These are phyloP conservation scores for Tylopilus balloui DNA, from an alignment of 768 basidiomycete genomes.

Conservation along the genomic window DNA sequence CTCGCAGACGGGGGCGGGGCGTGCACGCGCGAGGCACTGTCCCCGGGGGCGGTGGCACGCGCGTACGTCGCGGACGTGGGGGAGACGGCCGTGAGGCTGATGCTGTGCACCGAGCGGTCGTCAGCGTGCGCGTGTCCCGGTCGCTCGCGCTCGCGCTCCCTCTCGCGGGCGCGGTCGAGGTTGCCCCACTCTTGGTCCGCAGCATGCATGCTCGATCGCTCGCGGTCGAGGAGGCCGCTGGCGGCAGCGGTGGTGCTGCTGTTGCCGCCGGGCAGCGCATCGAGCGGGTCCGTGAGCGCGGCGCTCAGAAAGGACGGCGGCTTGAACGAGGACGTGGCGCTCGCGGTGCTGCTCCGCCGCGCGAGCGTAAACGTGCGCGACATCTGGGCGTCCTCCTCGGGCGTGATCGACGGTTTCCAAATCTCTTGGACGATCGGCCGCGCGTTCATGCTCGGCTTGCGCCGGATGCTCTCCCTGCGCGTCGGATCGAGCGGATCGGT, in stretches of 20 bases:
- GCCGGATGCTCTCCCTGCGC: slow-evolving; percentile 27
- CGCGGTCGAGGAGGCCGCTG: slow-evolving; percentile 16
- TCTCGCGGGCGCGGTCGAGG: slow-evolving; percentile 23
- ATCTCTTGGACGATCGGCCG: slow-evolving; percentile 40
- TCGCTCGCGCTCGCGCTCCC: slow-evolving; percentile 22
- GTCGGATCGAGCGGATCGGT: slow-evolving; percentile 20
- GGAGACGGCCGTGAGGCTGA: slow-evolving; percentile 7
- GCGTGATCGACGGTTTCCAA: slow-evolving; percentile 47
- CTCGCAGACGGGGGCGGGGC: slow-evolving; percentile 28
- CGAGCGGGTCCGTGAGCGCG: slow-evolving; percentile 30
- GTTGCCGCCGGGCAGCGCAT: slow-evolving; percentile 6
- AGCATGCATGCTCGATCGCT: slow-evolving; percentile 23
- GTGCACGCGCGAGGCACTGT: slow-evolving; percentile 13
- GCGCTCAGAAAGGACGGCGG: slow-evolving; percentile 39
- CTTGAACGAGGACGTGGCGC: slow-evolving; percentile 46
- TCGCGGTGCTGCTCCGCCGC: slow-evolving; percentile 46
- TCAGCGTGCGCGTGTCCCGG: slow-evolving; percentile 17
- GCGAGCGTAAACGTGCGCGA: slow-evolving; percentile 42
- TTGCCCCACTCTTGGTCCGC: slow-evolving; percentile 29
- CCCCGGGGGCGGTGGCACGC: slow-evolving; percentile 9
- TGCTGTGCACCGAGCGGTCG: slow-evolving; percentile 18
- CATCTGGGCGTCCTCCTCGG: slow-evolving; percentile 40
- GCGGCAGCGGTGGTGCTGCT: background rate
- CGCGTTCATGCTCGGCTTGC: slow-evolving; percentile 33
- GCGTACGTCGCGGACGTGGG: slow-evolving; percentile 14